Conservation (phyloP, 495 filamentous ascomycete genomes). For the Penicillium malachiteum region DNA sequence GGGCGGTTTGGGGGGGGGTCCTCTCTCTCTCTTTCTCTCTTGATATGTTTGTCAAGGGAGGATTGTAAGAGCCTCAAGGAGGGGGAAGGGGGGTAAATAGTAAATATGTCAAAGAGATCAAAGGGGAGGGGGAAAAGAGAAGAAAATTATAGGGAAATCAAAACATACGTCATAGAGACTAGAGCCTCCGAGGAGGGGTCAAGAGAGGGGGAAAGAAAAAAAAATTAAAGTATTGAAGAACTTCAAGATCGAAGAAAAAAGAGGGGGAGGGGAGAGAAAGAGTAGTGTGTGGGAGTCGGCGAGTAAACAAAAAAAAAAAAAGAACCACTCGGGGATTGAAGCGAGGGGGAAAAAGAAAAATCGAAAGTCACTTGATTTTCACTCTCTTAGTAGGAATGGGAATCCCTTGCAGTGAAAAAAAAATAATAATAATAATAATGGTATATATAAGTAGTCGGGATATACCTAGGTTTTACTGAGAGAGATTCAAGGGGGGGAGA, state of each 20-base stretch:
- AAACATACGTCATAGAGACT: constrained; percentile 35
- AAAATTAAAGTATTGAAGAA: not conserved
- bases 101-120: constrained; percentile 2
- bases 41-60: too few species aligned
- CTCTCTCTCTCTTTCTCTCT: too few species aligned
- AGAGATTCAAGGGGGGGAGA: too few species aligned
- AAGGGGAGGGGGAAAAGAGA: constrained; percentile 2
- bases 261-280: not conserved
- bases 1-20: constrained; percentile 31
- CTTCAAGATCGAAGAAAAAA: not conserved
- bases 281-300: constrained; percentile 6
- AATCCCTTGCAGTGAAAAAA: too few species aligned
- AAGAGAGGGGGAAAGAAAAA: not conserved
- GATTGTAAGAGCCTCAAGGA: not conserved
- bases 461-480: too few species aligned
- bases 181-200: constrained; percentile 9
- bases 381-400: not conserved
- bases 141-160: not conserved
- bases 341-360: not conserved
- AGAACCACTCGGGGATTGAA: not conserved
- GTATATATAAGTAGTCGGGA: too few species aligned
- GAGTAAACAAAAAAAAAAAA: not conserved
- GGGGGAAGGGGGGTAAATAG: constrained; percentile 3
- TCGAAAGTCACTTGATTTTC: not conserved
- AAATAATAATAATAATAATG: too few species aligned